Conservation (phyloP, 2,329 filamentous ascomycete genomes). For the Furcasterigmium sp. region DNA sequence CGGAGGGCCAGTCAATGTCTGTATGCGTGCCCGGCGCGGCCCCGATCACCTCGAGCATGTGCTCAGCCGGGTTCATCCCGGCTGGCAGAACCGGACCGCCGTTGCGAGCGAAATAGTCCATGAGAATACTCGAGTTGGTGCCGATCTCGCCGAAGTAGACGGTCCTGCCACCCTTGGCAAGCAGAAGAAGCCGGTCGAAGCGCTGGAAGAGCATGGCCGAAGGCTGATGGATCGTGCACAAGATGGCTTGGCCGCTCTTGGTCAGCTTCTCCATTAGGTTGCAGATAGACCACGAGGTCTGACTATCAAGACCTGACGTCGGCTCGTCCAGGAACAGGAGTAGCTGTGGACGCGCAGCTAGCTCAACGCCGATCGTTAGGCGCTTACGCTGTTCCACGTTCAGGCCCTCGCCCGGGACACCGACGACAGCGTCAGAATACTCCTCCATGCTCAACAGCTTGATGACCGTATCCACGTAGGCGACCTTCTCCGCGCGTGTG, state of each 20-base stretch:
- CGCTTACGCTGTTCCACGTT: constrained; percentile 44
- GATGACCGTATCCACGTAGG: constrained; percentile 22
- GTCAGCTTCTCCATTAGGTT: constrained; percentile 63
- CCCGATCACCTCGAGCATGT: constrained; percentile 45
- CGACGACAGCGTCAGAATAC: constrained; percentile 65
- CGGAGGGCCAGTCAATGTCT: constrained; percentile 41
- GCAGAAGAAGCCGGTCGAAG: constrained; percentile 53
- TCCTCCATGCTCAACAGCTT: constrained; percentile 41
- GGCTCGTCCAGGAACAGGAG: constrained; percentile 74
- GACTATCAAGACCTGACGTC: constrained; percentile 69
- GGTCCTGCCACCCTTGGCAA: constrained; percentile 47
- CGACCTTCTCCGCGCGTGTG: constrained; percentile 23
- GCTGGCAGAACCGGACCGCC: constrained; percentile 47
- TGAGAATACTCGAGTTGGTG: constrained; percentile 38
- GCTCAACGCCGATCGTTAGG: constrained; percentile 70
- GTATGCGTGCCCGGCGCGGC: constrained; percentile 37
- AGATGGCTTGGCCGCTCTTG: constrained; percentile 37
- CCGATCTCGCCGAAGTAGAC: constrained; percentile 58
- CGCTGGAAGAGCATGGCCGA: constrained; percentile 41
- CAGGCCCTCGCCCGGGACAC: constrained; percentile 55
- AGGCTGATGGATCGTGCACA: constrained; percentile 41
- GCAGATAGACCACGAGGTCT: constrained; percentile 71
- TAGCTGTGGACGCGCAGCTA: constrained; percentile 69
- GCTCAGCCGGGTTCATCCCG: constrained; percentile 62
- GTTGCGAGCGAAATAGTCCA: constrained; percentile 56